Base-by-base conservation (phyloP, 805 yeast species). In the Saccharomycopsis fermentans region DNA sequence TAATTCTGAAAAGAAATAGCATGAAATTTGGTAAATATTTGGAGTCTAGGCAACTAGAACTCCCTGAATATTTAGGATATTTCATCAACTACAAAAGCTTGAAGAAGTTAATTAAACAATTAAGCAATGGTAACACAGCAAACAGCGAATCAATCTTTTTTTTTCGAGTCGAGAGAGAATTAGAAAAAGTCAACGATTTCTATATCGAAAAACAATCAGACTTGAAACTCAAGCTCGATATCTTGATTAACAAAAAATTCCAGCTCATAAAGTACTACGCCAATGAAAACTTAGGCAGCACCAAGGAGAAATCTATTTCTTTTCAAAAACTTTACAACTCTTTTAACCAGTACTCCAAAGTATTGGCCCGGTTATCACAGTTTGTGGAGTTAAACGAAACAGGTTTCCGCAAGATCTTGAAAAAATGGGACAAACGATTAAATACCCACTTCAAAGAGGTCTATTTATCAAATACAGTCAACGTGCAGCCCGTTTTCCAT, bases 351-450 rank as follows among this genome's bases (percentile, higher is more conserved):
- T 89, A 89, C 65, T 86, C 95, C 56, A 87, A 90, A 64, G 98
- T 94, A 70, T 74, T 94, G 63, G 87, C 87, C 62, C 79, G 96
- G 60, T 75, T 94, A 29, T 96, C 94, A 68, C 97, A 92, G 70
- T 94, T 88, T 72, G 90, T 94, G 43, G 97, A 91, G 70, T 77
- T 94, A 59, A 94, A 94, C 69, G 97, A 91, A 67, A 89, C 96
- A 0, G 99, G 99, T 14, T 94, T 94, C 71, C 84, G 95, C 24
- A 94, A 94, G 72, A 97, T 90, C 32, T 80, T 94, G 66, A 94
- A 94, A 70, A 94, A 94, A 73, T 94, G 99, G 99, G 99, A 94
- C 72, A 94, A 94, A 71, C 77, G 97, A 62, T 90, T 97, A 24
- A 90, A 92, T 67, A 88, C 96, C 2, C 96, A 89, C 65, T 90